Conservation (phyloP, 2,329 filamentous ascomycete species). For the Ceratocystis destructans region DNA sequence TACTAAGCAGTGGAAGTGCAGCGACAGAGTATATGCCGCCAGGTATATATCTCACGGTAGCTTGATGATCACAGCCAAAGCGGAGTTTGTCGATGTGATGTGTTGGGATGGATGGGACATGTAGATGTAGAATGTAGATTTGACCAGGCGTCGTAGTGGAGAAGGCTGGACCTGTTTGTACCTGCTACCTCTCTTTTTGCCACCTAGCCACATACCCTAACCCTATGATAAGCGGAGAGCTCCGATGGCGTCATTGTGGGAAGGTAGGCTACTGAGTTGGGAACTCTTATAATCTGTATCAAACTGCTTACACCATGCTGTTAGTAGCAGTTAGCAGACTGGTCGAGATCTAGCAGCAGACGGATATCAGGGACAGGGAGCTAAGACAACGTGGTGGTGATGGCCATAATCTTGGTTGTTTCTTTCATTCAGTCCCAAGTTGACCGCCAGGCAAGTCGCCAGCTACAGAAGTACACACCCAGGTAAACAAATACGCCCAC, state of each 20-base stretch:
- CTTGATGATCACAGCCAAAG: not conserved
- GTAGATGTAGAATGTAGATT: conserved; percentile 9
- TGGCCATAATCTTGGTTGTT: too few relatives aligned
- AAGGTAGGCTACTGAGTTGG: not conserved
- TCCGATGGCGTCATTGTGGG: not conserved
- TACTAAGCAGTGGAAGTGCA: not conserved
- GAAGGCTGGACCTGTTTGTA: not conserved
- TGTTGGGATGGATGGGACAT: not conserved
- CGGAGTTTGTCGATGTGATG: not conserved
- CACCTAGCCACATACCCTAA: not conserved
- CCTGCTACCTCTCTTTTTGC: conserved; percentile 3
- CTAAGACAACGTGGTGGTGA: too few relatives aligned
- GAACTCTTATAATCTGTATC: too few relatives aligned
- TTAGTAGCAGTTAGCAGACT: too few relatives aligned
- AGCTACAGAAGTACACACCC: too few relatives aligned
- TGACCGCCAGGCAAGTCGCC: too few relatives aligned
- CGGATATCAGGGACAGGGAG: too few relatives aligned
- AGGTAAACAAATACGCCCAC: too few relatives aligned
- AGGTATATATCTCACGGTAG: not conserved
- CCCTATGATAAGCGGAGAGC: not conserved
- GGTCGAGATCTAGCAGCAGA: too few relatives aligned
- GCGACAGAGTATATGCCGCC: not conserved
- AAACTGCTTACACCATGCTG: too few relatives aligned
- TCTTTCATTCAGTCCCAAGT: too few relatives aligned
- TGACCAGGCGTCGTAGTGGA: not conserved